phyloP scores from a whole-genome alignment of 148 eudicot species.

The Silene latifolia region DNA sequence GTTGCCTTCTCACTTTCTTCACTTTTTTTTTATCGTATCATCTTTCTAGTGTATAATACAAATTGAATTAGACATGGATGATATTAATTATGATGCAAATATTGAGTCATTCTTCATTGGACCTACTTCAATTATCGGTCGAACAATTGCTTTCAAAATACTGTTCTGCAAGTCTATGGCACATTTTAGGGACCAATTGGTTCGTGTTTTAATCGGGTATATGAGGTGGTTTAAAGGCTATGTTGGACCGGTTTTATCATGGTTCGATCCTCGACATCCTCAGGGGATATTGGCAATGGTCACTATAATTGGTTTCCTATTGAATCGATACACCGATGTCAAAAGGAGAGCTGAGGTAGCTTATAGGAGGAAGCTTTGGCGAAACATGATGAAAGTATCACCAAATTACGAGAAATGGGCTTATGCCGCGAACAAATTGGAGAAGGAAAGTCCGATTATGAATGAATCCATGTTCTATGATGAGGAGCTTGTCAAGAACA shows the following conservation, averaged over 20 bases:
- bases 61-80: slow-evolving; percentile 55
- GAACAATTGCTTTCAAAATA: slow-evolving; percentile 80
- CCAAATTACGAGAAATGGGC: slow-evolving; percentile 89
- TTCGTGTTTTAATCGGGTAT: slow-evolving; percentile 30
- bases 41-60: no score
- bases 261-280: slow-evolving; percentile 90
- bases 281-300: slow-evolving; percentile 80
- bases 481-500: slow-evolving; percentile 77
- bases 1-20: no score
- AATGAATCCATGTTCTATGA: slow-evolving; percentile 77
- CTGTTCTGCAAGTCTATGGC: slow-evolving; percentile 75
- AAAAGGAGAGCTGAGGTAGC: slow-evolving; percentile 76
- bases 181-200: slow-evolving; percentile 55
- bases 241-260: slow-evolving; percentile 61
- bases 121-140: slow-evolving; percentile 63
- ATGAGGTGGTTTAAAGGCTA: slow-evolving; percentile 32
- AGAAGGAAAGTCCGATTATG: slow-evolving; percentile 62
- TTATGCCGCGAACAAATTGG: slow-evolving; percentile 90
- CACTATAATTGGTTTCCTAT: slow-evolving; percentile 58
- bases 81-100: slow-evolving; percentile 75
- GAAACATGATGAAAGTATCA: slow-evolving; percentile 86
- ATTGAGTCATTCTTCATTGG: slow-evolving; percentile 78
- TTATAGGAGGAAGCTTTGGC: slow-evolving; percentile 88
- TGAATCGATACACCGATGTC: slow-evolving; percentile 78
- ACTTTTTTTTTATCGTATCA: no score